Percentiles rank a stretch among this genome's conserved stretches.
phyloP scores from a whole-genome alignment of 2,329 filamentous ascomycete species.

The Xylaria sp. region DNA sequence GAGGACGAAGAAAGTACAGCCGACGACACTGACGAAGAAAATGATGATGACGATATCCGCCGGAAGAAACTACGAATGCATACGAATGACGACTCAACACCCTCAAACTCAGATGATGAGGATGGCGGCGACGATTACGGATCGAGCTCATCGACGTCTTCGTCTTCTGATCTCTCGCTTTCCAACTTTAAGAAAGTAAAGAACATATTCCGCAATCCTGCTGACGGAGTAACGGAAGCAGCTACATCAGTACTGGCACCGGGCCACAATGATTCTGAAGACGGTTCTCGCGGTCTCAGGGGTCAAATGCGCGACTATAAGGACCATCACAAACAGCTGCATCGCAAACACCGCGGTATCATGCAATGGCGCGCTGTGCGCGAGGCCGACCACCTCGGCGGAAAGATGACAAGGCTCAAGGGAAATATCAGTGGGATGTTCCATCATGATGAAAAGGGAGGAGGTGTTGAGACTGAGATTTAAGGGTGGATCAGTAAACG shows the following conservation, averaged over 20 bases:
- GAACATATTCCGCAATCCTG: slow-evolving; percentile 52
- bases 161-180: slow-evolving; percentile 38
- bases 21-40: slow-evolving; percentile 44
- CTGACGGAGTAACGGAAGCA: slow-evolving; percentile 46
- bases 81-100: slow-evolving; percentile 50
- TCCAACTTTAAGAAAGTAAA: slow-evolving; percentile 51
- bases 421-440: slow-evolving; percentile 68
- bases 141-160: slow-evolving; percentile 33
- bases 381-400: slow-evolving; percentile 63
- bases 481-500: slow-evolving; percentile 51
- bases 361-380: slow-evolving; percentile 78
- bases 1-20: slow-evolving; percentile 30
- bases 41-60: slow-evolving; percentile 51
- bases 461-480: slow-evolving; percentile 76
- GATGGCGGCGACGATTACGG: slow-evolving; percentile 49
- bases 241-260: slow-evolving; percentile 49
- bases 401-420: slow-evolving; percentile 66
- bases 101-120: slow-evolving; percentile 50
- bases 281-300: slow-evolving; percentile 58
- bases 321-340: slow-evolving; percentile 67
- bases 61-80: slow-evolving; percentile 49
- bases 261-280: slow-evolving; percentile 54
- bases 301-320: slow-evolving; percentile 70
- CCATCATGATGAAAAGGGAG: slow-evolving; percentile 67
- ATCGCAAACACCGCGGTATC: slow-evolving; percentile 73